A percentile compares a stretch with the other conserved stretches of the same genome.
Evolutionary conservation across 768 basidiomycete genomes (phyloP).

Genomic region (Trametes sanguinea): DNA sequence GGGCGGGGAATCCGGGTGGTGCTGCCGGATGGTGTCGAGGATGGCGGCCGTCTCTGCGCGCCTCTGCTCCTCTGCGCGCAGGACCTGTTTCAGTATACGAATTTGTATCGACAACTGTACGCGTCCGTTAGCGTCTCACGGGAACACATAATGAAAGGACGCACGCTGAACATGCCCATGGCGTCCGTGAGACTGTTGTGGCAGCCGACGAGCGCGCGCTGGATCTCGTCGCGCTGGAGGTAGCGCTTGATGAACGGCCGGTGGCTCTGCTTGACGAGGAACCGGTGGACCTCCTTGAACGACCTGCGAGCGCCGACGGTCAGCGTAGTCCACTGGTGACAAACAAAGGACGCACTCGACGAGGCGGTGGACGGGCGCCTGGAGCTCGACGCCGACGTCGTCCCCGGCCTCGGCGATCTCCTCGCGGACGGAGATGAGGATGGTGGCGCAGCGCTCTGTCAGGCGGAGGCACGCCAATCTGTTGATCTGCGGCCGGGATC

Average conservation of each 20-base stretch:
- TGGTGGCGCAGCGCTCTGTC: constrained; percentile 70
- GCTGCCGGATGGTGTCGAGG: constrained; percentile 35
- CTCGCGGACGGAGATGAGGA: constrained; percentile 61
- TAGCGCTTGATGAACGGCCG: constrained; percentile 80
- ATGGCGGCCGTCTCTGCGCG: constrained; percentile 40
- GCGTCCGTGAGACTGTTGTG: constrained; percentile 57
- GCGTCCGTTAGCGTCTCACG: not conserved
- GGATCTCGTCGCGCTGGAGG: constrained; percentile 70
- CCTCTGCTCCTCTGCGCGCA: constrained; percentile 40
- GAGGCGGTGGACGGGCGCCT: constrained; percentile 51
- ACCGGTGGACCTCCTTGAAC: constrained; percentile 45
- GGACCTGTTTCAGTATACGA: constrained; percentile 50
- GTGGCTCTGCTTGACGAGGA: constrained; percentile 59
- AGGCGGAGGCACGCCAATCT: constrained; percentile 67
- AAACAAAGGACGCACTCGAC: constrained; percentile 44
- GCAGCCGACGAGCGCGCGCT: constrained; percentile 51
- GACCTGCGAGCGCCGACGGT: constrained; percentile 33
- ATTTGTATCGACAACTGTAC: constrained; percentile 50
- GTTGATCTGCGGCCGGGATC: constrained; percentile 52
- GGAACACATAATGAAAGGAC: constrained; percentile 17
- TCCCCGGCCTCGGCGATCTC: constrained; percentile 61
- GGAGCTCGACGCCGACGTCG: constrained; percentile 49
- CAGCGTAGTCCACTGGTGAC: not conserved
- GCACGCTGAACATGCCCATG: constrained; percentile 55
- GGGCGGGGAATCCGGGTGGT: not conserved